phyloP scores from a whole-genome alignment of 2,329 filamentous ascomycete species.

The Penicillium griseofulvum region DNA sequence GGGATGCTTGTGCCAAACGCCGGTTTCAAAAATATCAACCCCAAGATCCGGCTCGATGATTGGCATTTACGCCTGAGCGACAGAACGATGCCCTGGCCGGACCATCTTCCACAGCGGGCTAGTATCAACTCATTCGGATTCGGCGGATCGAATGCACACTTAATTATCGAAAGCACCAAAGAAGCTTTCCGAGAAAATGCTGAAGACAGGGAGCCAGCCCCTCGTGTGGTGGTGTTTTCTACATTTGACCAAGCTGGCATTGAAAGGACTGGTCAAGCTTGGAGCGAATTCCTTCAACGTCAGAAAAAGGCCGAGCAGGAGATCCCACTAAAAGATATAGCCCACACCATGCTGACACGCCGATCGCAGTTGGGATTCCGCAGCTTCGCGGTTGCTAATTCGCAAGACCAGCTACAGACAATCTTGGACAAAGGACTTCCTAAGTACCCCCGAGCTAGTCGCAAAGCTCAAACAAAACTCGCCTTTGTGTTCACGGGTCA shows the following conservation, averaged over 20 bases:
- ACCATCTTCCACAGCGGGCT: constrained; percentile 15
- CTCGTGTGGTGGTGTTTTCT: constrained; percentile 17
- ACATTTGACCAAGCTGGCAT: constrained; percentile 20
- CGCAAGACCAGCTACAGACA: constrained; percentile 10
- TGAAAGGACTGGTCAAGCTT: constrained; percentile 13
- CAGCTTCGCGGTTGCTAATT: constrained; percentile 19
- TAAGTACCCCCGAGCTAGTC: constrained; percentile 15
- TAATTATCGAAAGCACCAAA: constrained; percentile 21
- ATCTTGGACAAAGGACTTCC: constrained; percentile 9
- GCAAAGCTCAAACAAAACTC: constrained; percentile 14
- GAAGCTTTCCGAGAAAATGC: constrained; percentile 9
- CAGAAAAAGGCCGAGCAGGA: constrained; percentile 8
- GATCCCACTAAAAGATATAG: constrained; percentile 6
- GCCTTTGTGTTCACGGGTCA: constrained; percentile 44
- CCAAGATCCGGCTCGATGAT: constrained; percentile 36
- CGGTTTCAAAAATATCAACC: constrained; percentile 44
- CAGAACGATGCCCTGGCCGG: constrained; percentile 21
- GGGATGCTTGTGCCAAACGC: constrained; percentile 45
- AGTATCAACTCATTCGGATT: constrained; percentile 32
- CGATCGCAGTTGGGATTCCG: constrained; percentile 20
- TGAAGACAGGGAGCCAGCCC: constrained; percentile 9
- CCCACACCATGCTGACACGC: constrained; percentile 18
- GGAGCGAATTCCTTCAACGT: constrained; percentile 12
- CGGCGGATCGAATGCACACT: constrained; percentile 28
- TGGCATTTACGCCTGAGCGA: constrained; percentile 18